phyloP scores from a whole-genome alignment of 305 asterid species.

The Coffea humblotiana region DNA sequence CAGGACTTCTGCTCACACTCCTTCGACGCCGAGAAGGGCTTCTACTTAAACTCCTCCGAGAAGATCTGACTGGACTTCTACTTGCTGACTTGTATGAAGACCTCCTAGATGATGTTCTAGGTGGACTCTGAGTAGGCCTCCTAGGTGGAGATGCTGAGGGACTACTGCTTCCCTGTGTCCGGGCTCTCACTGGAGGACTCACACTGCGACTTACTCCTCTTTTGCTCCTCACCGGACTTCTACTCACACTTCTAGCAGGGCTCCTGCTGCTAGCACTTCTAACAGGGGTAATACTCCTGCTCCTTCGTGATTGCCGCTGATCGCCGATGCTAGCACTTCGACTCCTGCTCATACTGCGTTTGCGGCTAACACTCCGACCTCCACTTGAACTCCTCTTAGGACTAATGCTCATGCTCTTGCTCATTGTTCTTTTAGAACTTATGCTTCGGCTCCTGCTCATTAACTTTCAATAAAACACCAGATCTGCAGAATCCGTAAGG shows the following conservation, averaged over 20 bases:
- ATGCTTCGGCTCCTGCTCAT: conserved; percentile 76
- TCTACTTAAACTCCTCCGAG: conserved; percentile 37
- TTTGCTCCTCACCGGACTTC: conserved; percentile 59
- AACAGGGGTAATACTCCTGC: conserved; percentile 57
- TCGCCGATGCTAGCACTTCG: conserved; percentile 63
- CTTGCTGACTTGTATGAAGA: conserved; percentile 57
- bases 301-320: conserved; percentile 35
- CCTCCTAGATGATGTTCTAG: conserved; percentile 57
- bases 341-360: conserved; percentile 52
- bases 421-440: conserved; percentile 57
- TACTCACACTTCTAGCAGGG: conserved; percentile 41
- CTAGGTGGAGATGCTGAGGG: conserved; percentile 57
- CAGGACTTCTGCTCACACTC: conserved; percentile 25
- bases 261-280: conserved; percentile 59
- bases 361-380: conserved; percentile 49
- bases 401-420: conserved; percentile 95
- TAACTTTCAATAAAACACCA: conserved; percentile 32
- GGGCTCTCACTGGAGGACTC: conserved; percentile 47
- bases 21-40: conserved; percentile 29
- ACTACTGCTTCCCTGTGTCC: conserved; percentile 25
- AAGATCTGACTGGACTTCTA: conserved; percentile 71
- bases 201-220: conserved; percentile 47
- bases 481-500: conserved; percentile 27
- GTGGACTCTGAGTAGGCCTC: conserved; percentile 51
- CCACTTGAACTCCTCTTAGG: conserved; percentile 57